Evolutionary conservation across 176 grass and related monocot species (phyloP).

Genomic region (Carex kokanica): DNA sequence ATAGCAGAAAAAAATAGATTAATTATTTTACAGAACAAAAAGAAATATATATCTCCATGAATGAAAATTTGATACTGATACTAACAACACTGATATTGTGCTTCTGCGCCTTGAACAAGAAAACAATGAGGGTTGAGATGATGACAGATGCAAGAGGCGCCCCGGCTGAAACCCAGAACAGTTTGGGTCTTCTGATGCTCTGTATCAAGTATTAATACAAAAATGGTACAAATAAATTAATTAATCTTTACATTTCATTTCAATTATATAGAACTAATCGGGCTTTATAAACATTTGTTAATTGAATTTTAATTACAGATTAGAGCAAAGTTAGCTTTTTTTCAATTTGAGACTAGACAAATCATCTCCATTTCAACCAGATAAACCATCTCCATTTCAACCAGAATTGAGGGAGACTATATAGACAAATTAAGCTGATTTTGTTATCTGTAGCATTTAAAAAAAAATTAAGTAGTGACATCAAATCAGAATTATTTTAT

Average conservation of each 20-base stretch:
- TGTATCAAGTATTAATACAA: constrained; percentile 29
- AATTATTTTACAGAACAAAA: not conserved
- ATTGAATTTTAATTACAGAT: too few species aligned
- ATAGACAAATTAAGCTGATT: not conserved
- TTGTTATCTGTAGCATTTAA: too few species aligned
- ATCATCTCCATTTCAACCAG: too few species aligned
- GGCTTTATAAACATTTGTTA: not conserved
- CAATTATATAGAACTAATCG: not conserved
- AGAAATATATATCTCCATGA: not conserved
- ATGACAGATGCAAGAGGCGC: constrained; percentile 75
- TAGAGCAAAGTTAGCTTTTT: too few species aligned
- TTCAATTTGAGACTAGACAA: too few species aligned
- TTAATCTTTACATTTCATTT: not conserved
- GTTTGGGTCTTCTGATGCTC: constrained; percentile 69
- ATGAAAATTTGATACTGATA: not conserved
- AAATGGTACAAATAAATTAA: not conserved
- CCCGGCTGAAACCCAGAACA: constrained; percentile 87
- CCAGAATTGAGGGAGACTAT: not conserved
- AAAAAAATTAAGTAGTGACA: too few species aligned
- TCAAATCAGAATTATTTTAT: too few species aligned
- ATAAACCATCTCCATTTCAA: not conserved
- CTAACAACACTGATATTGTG: constrained; percentile 87
- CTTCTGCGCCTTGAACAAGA: constrained; percentile 77
- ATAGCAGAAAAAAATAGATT: not conserved
- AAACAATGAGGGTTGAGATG: constrained; percentile 78